Evolutionary conservation across 176 grass and related monocot species (phyloP), one percentile per base, ranked within the genome.

Genomic region (Saccharum spontaneum): DNA sequence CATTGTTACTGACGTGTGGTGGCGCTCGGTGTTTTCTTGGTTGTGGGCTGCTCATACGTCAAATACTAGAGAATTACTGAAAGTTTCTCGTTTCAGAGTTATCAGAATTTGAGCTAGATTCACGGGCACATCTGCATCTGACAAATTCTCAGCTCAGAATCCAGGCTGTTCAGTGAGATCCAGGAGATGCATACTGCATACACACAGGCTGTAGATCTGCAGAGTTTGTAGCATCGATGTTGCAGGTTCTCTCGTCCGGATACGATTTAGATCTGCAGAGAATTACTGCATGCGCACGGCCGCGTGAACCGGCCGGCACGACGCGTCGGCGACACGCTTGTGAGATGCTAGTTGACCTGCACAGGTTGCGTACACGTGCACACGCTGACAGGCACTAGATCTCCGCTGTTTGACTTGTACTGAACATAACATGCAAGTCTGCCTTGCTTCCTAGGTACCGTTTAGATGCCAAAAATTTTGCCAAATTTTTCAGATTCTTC

Each of bases 391-490:
- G 1, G 40, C 62, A 18, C 77, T 66, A 79, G 77, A 79, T 79
- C 77, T 46, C 77, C 77, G 77, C 60, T 79, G 60, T 66, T 66
- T 66, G 77, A 65, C 77, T 45, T 79, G 38, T 3, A 4, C 37
- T 41, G 34, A 77, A 39, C 55, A 55, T 14, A n/a, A 7, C 18
- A 41, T 20, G 48, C 48, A 50, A 5, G 4, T 17, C 4, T 50
- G 8, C 75, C 28, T 52, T 83, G 73, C 68, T 34, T 26, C 24
- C 31, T 43, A 1, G 14, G 44, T 23, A n/a, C n/a, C n/a, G n/a
- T n/a, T n/a, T n/a, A n/a, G n/a, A n/a, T n/a, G n/a, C n/a, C n/a
- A n/a, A n/a, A n/a, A n/a, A n/a, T n/a, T n/a, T n/a, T n/a, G n/a
- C n/a, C n/a, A n/a, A n/a, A n/a, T n/a, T n/a, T n/a, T n/a, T n/a